phyloP scores from a whole-genome alignment of 2,329 filamentous ascomycete genomes.

The Fonsecaea pedrosoi region DNA sequence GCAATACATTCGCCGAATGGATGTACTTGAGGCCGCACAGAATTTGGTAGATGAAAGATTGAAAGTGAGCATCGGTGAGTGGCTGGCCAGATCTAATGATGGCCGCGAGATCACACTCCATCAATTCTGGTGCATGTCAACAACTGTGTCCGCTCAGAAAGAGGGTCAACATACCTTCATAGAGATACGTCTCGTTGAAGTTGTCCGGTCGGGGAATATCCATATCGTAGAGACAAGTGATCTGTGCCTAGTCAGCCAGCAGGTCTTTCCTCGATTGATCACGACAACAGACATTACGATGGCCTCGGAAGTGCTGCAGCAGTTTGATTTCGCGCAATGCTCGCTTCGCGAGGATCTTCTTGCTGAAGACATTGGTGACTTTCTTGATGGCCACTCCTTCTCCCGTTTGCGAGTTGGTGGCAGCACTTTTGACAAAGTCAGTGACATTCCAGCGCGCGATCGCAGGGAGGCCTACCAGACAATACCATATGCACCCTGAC shows the following conservation, averaged over 20 bases:
- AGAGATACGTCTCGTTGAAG: constrained; percentile 99
- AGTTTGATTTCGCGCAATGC: constrained; percentile 98
- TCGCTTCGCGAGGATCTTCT: constrained; percentile 98
- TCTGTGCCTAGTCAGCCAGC: constrained; percentile 65
- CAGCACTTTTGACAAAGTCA: constrained; percentile 67
- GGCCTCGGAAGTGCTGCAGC: constrained; percentile 93
- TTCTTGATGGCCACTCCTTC: constrained; percentile 99
- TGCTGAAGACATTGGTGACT: constrained; percentile 99
- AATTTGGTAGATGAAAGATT: constrained; percentile 99
- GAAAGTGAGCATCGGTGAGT: constrained; percentile 97
- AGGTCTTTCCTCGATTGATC: constrained; percentile 10
- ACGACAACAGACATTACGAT: constrained; percentile 72
- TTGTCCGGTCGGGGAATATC: constrained; percentile 96
- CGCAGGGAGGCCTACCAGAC: constrained; percentile 74
- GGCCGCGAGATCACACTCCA: constrained; percentile 98
- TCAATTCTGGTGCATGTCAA: constrained; percentile 72
- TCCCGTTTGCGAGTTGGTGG: constrained; percentile 85
- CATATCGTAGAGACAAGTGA: constrained; percentile 99
- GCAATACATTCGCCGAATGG: constrained; percentile 95
- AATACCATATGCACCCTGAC: constrained; percentile 97
- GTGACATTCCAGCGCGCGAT: not conserved
- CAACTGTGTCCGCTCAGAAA: not conserved
- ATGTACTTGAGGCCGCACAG: constrained; percentile 99
- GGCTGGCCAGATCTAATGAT: constrained; percentile 98
- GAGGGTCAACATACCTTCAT: constrained; percentile 73